Percentiles rank a stretch among this genome's conserved stretches.
These are phyloP conservation scores for Phaeosphaeria sp. DNA, from an alignment of 2,329 filamentous ascomycete genomes.

Conservation along the genomic window DNA sequence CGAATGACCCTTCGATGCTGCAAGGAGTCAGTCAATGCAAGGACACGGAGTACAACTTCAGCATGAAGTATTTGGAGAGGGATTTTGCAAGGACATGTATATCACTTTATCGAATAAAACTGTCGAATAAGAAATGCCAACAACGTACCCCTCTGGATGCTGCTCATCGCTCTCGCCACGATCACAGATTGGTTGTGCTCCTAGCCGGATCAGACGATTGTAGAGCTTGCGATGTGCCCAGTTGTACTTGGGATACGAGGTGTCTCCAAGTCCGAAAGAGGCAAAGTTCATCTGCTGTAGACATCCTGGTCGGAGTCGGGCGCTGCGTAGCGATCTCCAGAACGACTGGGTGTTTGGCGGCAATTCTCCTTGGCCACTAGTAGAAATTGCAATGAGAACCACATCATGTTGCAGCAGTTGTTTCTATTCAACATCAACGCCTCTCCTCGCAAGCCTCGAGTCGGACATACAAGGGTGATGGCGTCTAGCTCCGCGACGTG, in stretches of 20 bases:
- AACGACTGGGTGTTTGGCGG: slow-evolving; percentile 82
- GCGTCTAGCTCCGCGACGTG: slow-evolving; percentile 79
- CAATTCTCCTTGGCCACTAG: slow-evolving; percentile 93
- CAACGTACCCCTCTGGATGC: slow-evolving; percentile 84
- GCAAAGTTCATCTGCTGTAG: slow-evolving; percentile 75
- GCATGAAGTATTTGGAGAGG: too few species aligned
- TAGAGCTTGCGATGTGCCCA: slow-evolving; percentile 89
- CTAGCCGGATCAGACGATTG: slow-evolving; percentile 82
- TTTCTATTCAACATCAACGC: slow-evolving; percentile 38
- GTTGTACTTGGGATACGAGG: slow-evolving; percentile 95
- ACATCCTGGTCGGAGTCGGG: slow-evolving; percentile 75
- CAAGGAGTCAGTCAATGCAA: slow-evolving; percentile 4
- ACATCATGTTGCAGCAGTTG: slow-evolving; percentile 58
- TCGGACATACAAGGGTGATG: slow-evolving; percentile 71
- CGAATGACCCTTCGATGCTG: slow-evolving; percentile 81
- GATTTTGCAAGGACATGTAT: too few species aligned
- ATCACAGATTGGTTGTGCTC: slow-evolving; percentile 76
- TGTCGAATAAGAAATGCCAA: neutral
- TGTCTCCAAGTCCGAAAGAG: slow-evolving; percentile 91
- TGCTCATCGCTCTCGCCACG: slow-evolving; percentile 91
- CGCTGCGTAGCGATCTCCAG: slow-evolving; percentile 84
- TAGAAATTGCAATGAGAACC: slow-evolving; percentile 84
- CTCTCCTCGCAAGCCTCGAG: neutral
- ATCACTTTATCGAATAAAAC: too few species aligned
- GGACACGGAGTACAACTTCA: too few species aligned